Evolutionary conservation across 352 stramenopile genomes (phyloP).

Genomic region (Phytopythium litorale): DNA sequence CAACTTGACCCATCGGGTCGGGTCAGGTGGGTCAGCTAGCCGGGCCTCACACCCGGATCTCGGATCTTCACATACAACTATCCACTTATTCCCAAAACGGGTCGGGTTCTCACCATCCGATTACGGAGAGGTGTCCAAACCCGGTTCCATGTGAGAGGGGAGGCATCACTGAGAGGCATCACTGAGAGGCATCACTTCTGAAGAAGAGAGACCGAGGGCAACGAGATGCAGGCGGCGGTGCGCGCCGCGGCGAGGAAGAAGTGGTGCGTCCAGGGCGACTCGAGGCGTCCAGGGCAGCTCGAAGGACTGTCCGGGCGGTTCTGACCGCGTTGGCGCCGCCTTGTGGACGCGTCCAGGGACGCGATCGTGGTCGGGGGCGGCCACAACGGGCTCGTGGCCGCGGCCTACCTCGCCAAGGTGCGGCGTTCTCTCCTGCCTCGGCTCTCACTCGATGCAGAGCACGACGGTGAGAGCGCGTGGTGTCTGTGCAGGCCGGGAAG

Average conservation of each 20-base stretch:
- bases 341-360: conserved; percentile 37
- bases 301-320: background rate
- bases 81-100: background rate
- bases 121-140: background rate
- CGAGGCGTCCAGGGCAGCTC: background rate
- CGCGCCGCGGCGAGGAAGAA: conserved; percentile 27
- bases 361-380: conserved; percentile 87
- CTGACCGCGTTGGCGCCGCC: background rate
- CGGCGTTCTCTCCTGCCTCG: background rate
- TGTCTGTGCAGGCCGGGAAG: conserved; percentile 54
- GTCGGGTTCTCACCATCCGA: background rate
- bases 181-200: conserved; percentile 12
- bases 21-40: background rate
- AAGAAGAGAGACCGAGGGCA: conserved; percentile 2
- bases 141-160: conserved; percentile 20
- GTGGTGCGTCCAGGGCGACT: conserved; percentile 17
- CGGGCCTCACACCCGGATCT: background rate
- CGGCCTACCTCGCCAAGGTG: conserved; percentile 87
- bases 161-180: conserved; percentile 11
- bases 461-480: background rate
- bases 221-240: conserved; percentile 10
- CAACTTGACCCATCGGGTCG: background rate
- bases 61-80: background rate
- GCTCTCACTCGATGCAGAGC: background rate
- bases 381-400: conserved; percentile 88